These are phyloP conservation scores for Boletellus deceptivus DNA, from an alignment of 1,284 basidiomycete species.

Conservation along the genomic window DNA sequence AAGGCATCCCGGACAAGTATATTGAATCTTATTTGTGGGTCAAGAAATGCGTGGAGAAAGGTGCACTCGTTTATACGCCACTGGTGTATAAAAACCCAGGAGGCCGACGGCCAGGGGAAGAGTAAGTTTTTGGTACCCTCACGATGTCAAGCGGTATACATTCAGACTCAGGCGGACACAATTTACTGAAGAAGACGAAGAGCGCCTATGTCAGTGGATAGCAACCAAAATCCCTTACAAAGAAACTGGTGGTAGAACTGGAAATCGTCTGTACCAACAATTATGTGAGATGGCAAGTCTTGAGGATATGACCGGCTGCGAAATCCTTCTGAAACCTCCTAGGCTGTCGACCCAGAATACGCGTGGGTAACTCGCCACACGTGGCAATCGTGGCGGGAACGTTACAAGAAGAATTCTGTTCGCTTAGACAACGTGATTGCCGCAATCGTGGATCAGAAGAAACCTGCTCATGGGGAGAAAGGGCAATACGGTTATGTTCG, in stretches of 20 bases:
- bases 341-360: constrained; percentile 63
- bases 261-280: constrained; percentile 74
- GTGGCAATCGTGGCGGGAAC: constrained; percentile 84
- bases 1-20: constrained; percentile 63
- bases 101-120: constrained; percentile 74
- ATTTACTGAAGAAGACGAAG: constrained; percentile 71
- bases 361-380: constrained; percentile 79
- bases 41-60: constrained; percentile 71
- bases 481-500: constrained; percentile 78
- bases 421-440: constrained; percentile 64
- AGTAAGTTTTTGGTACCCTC: constrained; percentile 44
- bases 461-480: constrained; percentile 63
- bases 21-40: constrained; percentile 80
- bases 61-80: constrained; percentile 61
- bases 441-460: constrained; percentile 63
- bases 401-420: constrained; percentile 75
- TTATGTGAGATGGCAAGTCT: constrained; percentile 47
- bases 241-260: constrained; percentile 72
- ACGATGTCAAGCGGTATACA: constrained; percentile 1
- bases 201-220: constrained; percentile 70
- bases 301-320: background rate
- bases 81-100: constrained; percentile 78
- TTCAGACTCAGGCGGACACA: constrained; percentile 57
- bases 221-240: constrained; percentile 77
- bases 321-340: constrained; percentile 8